These are phyloP conservation scores for Apiospora malaysiana DNA, from an alignment of 2,329 filamentous ascomycete species.

Conservation along the genomic window DNA sequence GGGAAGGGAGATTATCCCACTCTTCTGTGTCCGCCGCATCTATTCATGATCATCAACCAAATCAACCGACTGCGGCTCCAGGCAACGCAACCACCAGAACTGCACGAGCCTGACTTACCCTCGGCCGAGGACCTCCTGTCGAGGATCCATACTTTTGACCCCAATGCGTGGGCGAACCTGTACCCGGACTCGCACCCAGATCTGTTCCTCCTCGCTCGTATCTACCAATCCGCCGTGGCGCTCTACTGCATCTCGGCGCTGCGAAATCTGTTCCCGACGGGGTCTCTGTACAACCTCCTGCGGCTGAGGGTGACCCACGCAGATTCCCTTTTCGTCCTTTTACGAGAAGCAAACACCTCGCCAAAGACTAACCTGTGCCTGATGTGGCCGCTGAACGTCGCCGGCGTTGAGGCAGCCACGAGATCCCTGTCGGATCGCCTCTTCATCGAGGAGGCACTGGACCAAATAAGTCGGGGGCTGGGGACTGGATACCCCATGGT, in stretches of 20 bases:
- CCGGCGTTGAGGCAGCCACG: constrained; percentile 36
- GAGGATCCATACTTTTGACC: constrained; percentile 36
- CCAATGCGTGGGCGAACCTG: constrained; percentile 34
- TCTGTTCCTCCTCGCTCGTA: constrained; percentile 38
- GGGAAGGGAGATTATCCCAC: constrained; percentile 29
- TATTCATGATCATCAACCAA: constrained; percentile 36
- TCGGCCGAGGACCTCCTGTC: constrained; percentile 31
- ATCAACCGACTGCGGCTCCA: constrained; percentile 39
- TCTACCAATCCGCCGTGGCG: constrained; percentile 39
- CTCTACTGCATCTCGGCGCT: constrained; percentile 37
- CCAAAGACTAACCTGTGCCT: constrained; percentile 32
- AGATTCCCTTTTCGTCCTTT: constrained; percentile 32
- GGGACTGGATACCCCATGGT: constrained; percentile 37
- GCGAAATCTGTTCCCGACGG: constrained; percentile 35
- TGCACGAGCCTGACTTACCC: constrained; percentile 9
- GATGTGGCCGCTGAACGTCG: constrained; percentile 42
- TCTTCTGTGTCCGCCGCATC: constrained; percentile 32
- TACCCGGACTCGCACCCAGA: constrained; percentile 30
- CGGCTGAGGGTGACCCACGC: constrained; percentile 24
- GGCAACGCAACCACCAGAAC: constrained; percentile 20
- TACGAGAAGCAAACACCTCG: constrained; percentile 30
- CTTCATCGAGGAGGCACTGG: constrained; percentile 36
- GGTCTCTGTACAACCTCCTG: constrained; percentile 24
- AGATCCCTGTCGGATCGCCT: constrained; percentile 32
- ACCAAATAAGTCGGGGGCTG: constrained; percentile 30